A percentile compares a stretch with the other conserved stretches of the same genome.
Evolutionary conservation across 192 early-diverging fungal genomes (phyloP).

Genomic region (Mortierella antarctica): DNA sequence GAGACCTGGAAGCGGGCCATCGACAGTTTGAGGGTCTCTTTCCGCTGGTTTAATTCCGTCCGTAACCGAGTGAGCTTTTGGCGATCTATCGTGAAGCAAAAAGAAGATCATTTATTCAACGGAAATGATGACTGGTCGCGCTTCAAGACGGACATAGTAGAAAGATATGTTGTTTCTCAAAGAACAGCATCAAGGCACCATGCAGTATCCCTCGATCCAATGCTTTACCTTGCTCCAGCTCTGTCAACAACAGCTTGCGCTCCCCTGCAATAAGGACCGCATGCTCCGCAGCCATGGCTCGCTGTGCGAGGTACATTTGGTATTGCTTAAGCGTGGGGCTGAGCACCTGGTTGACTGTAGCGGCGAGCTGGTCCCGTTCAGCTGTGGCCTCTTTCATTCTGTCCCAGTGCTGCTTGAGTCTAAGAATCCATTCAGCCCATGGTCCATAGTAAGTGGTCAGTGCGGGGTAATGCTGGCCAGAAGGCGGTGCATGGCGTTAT

Average conservation of each 20-base stretch:
- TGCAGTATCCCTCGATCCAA: not conserved
- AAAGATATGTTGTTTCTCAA: not conserved
- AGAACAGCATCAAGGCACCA: not conserved
- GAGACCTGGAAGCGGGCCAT: conserved; percentile 36
- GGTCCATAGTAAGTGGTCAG: no score
- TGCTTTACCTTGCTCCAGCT: conserved; percentile 46
- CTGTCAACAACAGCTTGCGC: conserved; percentile 4
- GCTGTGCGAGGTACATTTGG: conserved; percentile 42
- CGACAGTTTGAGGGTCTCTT: conserved; percentile 37
- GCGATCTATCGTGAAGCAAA: conserved; percentile 13
- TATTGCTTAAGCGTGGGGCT: conserved; percentile 45
- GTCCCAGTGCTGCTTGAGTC: conserved; percentile 38
- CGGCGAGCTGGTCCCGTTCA: conserved; percentile 29
- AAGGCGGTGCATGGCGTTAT: not conserved
- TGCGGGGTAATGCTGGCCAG: no score
- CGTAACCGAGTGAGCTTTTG: conserved; percentile 23
- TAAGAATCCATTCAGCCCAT: not conserved
- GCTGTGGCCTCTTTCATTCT: conserved; percentile 8
- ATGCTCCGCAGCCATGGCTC: conserved; percentile 42
- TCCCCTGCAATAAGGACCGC: conserved; percentile 24
- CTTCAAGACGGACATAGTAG: not conserved
- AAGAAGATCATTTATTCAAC: not conserved
- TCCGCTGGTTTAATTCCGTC: conserved; percentile 34
- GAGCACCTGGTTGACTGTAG: conserved; percentile 35
- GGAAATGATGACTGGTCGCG: not conserved